Evolutionary conservation across 108 stramenopile genomes (phyloP).

Genomic region (Nitzschia putrida): DNA sequence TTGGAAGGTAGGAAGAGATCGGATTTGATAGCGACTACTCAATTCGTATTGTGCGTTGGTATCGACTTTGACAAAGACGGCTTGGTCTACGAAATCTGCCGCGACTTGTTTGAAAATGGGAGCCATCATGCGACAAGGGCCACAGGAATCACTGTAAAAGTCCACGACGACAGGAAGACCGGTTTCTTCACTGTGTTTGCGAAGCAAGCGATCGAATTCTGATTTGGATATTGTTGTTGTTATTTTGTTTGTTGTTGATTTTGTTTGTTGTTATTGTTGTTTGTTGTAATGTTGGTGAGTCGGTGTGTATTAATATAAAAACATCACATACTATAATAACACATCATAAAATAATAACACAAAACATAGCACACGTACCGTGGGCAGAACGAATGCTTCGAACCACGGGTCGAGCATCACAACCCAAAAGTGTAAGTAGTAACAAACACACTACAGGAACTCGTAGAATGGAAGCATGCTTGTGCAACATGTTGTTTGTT

Average conservation of each 20-base stretch:
- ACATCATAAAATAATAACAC: no score
- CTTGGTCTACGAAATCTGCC: slow-evolving; percentile 74
- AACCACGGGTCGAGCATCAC: slow-evolving; percentile 65
- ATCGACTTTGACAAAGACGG: slow-evolving; percentile 94
- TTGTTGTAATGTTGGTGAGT: no score
- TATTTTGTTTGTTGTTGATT: no score
- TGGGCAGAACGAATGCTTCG: slow-evolving; percentile 81
- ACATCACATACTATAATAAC: no score
- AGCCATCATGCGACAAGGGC: slow-evolving; percentile 90
- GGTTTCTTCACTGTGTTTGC: slow-evolving; percentile 86
- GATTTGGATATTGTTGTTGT: no score
- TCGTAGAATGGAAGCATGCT: no score
- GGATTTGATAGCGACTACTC: slow-evolving; percentile 64
- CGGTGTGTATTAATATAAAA: no score
- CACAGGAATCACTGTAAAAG: slow-evolving; percentile 83
- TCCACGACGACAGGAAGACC: slow-evolving; percentile 92
- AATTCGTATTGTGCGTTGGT: slow-evolving; percentile 80
- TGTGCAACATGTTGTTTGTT: no score
- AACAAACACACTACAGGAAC: no score
- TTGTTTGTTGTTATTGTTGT: no score
- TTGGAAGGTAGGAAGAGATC: slow-evolving; percentile 88
- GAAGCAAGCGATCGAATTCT: slow-evolving; percentile 87
- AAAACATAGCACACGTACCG: no score
- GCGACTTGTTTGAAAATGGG: slow-evolving; percentile 93
- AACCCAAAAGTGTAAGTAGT: no score